Base-by-base conservation (phyloP, 2,329 filamentous ascomycete genomes). In the Pleurostoma richardsiae region DNA sequence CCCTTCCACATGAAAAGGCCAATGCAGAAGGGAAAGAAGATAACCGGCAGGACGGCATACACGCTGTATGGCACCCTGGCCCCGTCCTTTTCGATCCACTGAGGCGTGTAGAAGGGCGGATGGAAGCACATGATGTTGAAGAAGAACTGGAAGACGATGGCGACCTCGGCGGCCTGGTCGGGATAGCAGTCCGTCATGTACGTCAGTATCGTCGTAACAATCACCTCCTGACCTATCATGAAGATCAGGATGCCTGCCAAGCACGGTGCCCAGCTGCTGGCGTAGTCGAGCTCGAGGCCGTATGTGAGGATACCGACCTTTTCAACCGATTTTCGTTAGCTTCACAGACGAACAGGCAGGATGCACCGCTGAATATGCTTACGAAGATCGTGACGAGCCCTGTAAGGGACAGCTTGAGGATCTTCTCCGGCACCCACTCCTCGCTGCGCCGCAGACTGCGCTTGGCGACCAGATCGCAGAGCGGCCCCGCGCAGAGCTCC, bases 101-200 rank as follows among this genome's bases (percentile, higher is more conserved):
- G 44, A 10, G 50, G 52, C 40, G 46, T 51, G 48, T 50, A 54
- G 36, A 52, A 54, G 2, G 52, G 52, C 29, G 50, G 50, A 29
- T 49, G 50, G 41, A 46, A 54, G 29, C 45, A 49, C 50, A 54
- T 52, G 6, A 52, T 10, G 48, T 54, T 54, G 40, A 52, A 46
- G 41, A 50, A 52, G 48, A 50, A 52, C 43, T 54, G 50, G 45
- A 52, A 54, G 11, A 54, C 52, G 30, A 54, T 45, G 19, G 48
- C 40, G 10, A 50, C 45, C 44, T 54, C 52, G 45, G 48, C 52
- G 1, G 50, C 52, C 8, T 48, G 46, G 6, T 42, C 46, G 4
- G 50, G 52, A 36, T 54, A 54, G 48, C 48, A 52, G 43, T 54
- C 50, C 28, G 43, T 45, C 48, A 52, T 51, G 48, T 54, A 54